Evolutionary conservation across 257 asterid genomes (phyloP).

Genomic region (Jasminum sambac): DNA sequence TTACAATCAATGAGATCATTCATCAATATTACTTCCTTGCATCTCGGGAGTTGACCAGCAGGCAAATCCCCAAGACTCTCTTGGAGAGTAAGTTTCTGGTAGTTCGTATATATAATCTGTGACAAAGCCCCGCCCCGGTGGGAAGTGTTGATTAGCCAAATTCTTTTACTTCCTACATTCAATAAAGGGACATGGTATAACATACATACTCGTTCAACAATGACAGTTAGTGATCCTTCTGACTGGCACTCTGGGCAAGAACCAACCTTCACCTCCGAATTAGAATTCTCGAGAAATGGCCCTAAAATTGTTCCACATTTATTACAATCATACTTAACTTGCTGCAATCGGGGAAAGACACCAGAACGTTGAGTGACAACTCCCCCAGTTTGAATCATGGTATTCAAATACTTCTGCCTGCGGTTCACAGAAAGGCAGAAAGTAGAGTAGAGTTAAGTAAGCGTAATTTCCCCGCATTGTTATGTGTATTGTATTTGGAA

Average conservation of each 20-base stretch:
- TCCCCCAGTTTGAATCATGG: conserved; percentile 96
- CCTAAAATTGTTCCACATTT: conserved; percentile 90
- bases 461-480: background rate
- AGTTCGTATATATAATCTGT: conserved; percentile 93
- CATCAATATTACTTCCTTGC: conserved; percentile 96
- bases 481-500: conserved; percentile 4
- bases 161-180: conserved; percentile 1
- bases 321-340: conserved; percentile 89
- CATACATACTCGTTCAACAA: conserved; percentile 80
- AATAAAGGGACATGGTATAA: conserved; percentile 3
- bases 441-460: no score
- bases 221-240: conserved; percentile 89
- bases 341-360: conserved; percentile 94
- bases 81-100: conserved; percentile 95
- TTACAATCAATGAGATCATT: conserved; percentile 97
- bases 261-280: conserved; percentile 96
- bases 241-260: conserved; percentile 97
- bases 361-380: conserved; percentile 97
- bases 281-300: conserved; percentile 95
- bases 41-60: conserved; percentile 98
- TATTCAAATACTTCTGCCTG: conserved; percentile 97
- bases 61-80: conserved; percentile 99
- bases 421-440: conserved; percentile 20
- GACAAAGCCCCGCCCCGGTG: no score
- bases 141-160: conserved; percentile 17